Percentiles rank a stretch among this genome's conserved stretches.
Evolutionary conservation across 805 yeast species (phyloP).

Genomic region (Schwanniomyces polymorphus): DNA sequence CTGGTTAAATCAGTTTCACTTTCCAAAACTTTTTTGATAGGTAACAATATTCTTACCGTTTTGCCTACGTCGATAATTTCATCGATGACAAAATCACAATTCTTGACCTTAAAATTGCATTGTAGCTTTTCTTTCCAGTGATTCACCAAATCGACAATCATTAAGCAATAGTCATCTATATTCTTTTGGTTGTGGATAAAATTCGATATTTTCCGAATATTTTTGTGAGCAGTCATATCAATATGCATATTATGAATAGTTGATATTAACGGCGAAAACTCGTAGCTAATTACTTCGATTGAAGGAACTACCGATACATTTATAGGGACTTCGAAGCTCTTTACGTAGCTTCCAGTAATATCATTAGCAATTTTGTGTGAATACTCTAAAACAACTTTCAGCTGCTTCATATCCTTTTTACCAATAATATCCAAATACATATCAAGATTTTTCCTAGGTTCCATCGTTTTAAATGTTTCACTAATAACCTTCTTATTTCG

Average conservation of each 20-base stretch:
- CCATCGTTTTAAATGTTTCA: slow-evolving; percentile 36
- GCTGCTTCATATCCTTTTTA: slow-evolving; percentile 69
- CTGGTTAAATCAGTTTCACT: slow-evolving; percentile 41
- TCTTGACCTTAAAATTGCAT: slow-evolving; percentile 29
- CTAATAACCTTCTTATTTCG: slow-evolving; percentile 44
- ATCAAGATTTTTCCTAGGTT: slow-evolving; percentile 39
- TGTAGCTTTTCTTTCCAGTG: slow-evolving; percentile 64
- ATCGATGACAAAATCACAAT: slow-evolving; percentile 23
- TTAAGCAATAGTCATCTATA: slow-evolving; percentile 56
- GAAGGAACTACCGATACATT: slow-evolving; percentile 70
- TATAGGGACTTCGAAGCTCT: slow-evolving; percentile 67
- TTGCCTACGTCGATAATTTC: slow-evolving; percentile 28
- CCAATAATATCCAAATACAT: slow-evolving; percentile 65
- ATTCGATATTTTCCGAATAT: slow-evolving; percentile 27
- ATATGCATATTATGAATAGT: slow-evolving; percentile 5
- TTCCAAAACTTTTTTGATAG: slow-evolving; percentile 57
- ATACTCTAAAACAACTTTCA: slow-evolving; percentile 66
- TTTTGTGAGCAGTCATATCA: background rate
- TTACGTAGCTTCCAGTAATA: slow-evolving; percentile 30
- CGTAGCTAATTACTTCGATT: slow-evolving; percentile 73
- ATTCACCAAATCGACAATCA: slow-evolving; percentile 77
- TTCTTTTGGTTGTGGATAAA: slow-evolving; percentile 15
- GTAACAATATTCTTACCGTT: slow-evolving; percentile 62
- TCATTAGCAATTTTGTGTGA: slow-evolving; percentile 31
- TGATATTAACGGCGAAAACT: slow-evolving; percentile 59